Evolutionary conservation across 2,329 filamentous ascomycete species (phyloP).

Genomic region (Fusarium gaditjirri): DNA sequence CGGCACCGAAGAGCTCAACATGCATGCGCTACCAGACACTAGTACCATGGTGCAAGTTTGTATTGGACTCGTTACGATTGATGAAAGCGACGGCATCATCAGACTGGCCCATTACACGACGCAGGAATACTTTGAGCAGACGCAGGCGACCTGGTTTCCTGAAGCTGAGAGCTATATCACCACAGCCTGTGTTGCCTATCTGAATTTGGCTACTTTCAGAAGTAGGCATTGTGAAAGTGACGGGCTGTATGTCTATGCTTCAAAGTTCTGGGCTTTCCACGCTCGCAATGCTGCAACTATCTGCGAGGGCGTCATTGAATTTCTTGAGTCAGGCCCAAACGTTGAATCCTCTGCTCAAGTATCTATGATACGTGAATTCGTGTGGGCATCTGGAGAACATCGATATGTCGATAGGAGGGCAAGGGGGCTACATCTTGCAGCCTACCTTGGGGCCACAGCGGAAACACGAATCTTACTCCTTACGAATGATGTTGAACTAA

Average conservation of each 20-base stretch:
- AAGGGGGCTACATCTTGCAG: background rate
- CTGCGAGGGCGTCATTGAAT: background rate
- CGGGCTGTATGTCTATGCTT: background rate
- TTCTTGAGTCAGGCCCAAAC: background rate
- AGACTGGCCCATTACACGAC: constrained; percentile 57
- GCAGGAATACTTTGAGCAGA: constrained; percentile 55
- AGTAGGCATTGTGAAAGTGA: background rate
- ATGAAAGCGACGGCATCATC: constrained; percentile 51
- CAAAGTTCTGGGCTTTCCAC: background rate
- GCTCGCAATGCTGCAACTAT: background rate
- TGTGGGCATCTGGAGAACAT: too few relatives aligned
- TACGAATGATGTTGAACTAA: background rate
- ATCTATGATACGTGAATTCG: too few relatives aligned
- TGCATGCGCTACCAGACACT: constrained; percentile 47
- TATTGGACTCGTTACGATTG: constrained; percentile 54
- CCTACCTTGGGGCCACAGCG: background rate
- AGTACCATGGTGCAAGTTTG: constrained; percentile 51
- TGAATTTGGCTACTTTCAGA: constrained; percentile 47
- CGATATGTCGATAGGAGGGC: too few relatives aligned
- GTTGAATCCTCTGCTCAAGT: background rate
- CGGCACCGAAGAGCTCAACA: constrained; percentile 43
- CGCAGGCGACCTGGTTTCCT: constrained; percentile 44
- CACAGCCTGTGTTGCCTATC: constrained; percentile 49
- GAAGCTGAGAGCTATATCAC: constrained; percentile 46
- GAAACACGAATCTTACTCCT: background rate